These are phyloP conservation scores for Carex myosuroides DNA, from an alignment of 176 grass and related monocot species.

Conservation along the genomic window DNA sequence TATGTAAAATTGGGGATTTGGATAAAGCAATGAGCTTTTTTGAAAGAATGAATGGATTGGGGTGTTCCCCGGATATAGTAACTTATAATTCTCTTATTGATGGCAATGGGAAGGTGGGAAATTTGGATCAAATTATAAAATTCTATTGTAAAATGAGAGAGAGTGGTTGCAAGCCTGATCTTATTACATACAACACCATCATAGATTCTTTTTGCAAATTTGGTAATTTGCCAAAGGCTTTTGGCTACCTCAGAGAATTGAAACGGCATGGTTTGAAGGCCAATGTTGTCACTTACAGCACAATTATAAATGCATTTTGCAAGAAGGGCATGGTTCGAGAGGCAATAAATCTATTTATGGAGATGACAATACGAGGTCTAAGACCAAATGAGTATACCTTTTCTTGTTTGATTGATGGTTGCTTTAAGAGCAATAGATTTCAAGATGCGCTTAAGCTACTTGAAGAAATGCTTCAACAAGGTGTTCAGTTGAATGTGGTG, in stretches of 20 bases:
- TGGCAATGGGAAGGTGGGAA: slow-evolving; percentile 69
- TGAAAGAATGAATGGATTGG: slow-evolving; percentile 54
- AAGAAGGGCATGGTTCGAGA: slow-evolving; percentile 79
- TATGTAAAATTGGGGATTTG: slow-evolving; percentile 83
- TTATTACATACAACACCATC: slow-evolving; percentile 82
- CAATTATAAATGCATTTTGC: slow-evolving; percentile 84
- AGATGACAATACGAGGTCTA: slow-evolving; percentile 79
- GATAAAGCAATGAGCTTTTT: slow-evolving; percentile 36
- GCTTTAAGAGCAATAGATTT: slow-evolving; percentile 66
- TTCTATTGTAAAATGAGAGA: slow-evolving; percentile 62
- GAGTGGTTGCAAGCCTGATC: slow-evolving; percentile 43
- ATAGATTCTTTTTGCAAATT: slow-evolving; percentile 86
- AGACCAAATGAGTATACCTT: slow-evolving; percentile 87
- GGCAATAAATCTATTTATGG: slow-evolving; percentile 73
- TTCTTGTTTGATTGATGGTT: slow-evolving; percentile 78
- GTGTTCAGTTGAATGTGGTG: slow-evolving; percentile 59
- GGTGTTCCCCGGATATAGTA: slow-evolving; percentile 65
- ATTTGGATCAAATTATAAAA: slow-evolving; percentile 51
- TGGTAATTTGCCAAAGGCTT: slow-evolving; percentile 58
- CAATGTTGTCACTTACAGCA: slow-evolving; percentile 83
- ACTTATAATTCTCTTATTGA: slow-evolving; percentile 91
- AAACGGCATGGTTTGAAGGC: slow-evolving; percentile 45
- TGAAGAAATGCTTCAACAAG: slow-evolving; percentile 73
- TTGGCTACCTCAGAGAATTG: slow-evolving; percentile 64
- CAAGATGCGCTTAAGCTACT: slow-evolving; percentile 55